phyloP scores from a whole-genome alignment of 768 basidiomycete species.

The Amanita rimosa region DNA sequence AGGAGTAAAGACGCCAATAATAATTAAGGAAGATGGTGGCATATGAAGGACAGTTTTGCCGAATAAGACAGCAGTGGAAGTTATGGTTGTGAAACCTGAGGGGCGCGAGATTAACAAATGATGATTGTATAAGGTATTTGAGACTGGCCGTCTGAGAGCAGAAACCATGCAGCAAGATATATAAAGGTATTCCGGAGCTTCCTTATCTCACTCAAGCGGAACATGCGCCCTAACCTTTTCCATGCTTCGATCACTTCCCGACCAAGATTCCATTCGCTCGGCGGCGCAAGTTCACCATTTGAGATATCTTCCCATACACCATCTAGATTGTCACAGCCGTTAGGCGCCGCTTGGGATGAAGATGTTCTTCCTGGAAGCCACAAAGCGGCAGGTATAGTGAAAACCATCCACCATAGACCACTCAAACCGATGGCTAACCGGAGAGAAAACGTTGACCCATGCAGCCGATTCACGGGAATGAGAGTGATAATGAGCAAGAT shows the following conservation, averaged over 20 bases:
- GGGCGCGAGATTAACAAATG: not conserved
- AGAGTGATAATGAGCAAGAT: constrained; percentile 60
- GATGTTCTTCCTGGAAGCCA: constrained; percentile 47
- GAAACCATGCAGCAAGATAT: constrained; percentile 89
- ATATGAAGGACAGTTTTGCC: constrained; percentile 84
- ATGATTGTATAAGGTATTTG: not conserved
- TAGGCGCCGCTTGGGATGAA: constrained; percentile 4
- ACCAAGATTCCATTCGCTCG: constrained; percentile 28
- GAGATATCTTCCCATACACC: constrained; percentile 14
- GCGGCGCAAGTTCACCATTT: constrained; percentile 10
- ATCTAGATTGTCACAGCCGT: constrained; percentile 9
- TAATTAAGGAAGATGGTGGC: constrained; percentile 62
- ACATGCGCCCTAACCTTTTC: constrained; percentile 65
- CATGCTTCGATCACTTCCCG: constrained; percentile 60
- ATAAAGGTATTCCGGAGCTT: constrained; percentile 75
- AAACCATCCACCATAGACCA: constrained; percentile 82
- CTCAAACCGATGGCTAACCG: constrained; percentile 77
- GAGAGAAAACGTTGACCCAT: constrained; percentile 69
- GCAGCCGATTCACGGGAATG: constrained; percentile 63
- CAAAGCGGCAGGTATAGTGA: constrained; percentile 66
- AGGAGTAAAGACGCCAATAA: constrained; percentile 75
- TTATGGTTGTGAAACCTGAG: constrained; percentile 83
- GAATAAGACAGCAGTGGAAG: constrained; percentile 85
- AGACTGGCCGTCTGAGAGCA: constrained; percentile 72
- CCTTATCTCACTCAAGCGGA: constrained; percentile 61